Conservation (phyloP, 1,284 basidiomycete species). For the Tylopilus sp. region DNA sequence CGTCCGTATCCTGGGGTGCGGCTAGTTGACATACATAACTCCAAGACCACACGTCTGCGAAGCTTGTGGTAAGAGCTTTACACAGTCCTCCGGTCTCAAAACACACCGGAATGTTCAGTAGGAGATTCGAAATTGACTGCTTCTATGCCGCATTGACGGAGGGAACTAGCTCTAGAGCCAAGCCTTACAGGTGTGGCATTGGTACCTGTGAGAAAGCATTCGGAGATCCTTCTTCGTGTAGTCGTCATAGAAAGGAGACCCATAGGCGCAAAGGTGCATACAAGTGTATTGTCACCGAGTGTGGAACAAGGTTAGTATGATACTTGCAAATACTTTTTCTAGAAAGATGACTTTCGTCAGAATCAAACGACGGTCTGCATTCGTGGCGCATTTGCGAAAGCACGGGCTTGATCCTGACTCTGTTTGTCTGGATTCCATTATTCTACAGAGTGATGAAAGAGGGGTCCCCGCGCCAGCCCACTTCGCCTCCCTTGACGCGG, state of each 20-base stretch:
- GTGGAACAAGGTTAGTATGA: conserved; percentile 44
- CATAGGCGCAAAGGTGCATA: conserved; percentile 43
- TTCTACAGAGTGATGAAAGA: conserved; percentile 2
- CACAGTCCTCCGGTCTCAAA: conserved; percentile 51
- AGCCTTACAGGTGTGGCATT: conserved; percentile 48
- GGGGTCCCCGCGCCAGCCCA: neutral
- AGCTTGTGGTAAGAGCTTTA: conserved; percentile 47
- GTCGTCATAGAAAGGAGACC: conserved; percentile 55
- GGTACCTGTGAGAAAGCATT: conserved; percentile 45
- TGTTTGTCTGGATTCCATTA: conserved; percentile 19
- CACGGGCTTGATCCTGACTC: conserved; percentile 38
- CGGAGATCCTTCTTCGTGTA: conserved; percentile 59
- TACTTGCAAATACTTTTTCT: neutral
- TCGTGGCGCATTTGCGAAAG: conserved; percentile 48
- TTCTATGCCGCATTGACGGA: conserved; percentile 9
- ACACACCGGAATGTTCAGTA: conserved; percentile 61
- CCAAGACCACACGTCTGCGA: conserved; percentile 45
- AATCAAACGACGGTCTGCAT: conserved; percentile 60
- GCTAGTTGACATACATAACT: neutral
- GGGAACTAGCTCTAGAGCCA: conserved; percentile 42
- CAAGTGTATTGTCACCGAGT: conserved; percentile 41
- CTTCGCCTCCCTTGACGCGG: conserved; percentile 1
- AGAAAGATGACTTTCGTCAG: conserved; percentile 31
- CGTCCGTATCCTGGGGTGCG: neutral
- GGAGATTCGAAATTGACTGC: conserved; percentile 19